Evolutionary conservation across 768 basidiomycete genomes (phyloP), one percentile per base, ranked within the genome.

Genomic region (Lactifluus piperatus): DNA sequence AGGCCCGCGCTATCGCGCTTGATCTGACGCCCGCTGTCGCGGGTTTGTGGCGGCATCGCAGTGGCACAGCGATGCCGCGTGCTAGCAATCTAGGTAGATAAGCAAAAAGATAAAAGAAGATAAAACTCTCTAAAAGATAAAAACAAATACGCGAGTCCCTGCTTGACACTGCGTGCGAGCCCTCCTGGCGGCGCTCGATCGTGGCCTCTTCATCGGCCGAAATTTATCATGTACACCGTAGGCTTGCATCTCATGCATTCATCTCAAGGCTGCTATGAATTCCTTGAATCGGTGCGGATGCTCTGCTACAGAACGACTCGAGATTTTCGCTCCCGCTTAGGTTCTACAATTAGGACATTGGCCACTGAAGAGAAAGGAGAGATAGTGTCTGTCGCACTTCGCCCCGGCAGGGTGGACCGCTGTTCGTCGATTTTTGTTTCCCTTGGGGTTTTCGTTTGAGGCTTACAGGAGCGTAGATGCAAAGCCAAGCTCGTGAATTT

Each of bases 371-470:
- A 97, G 70, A 81, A 82, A n/a, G 62, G 60, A 22, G 74, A 77
- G 34, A 74, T 97, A 37, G 76, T 79, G 8, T 82, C 84, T 3
- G 78, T 94, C 32, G 87, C 94, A 16, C 65, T 97, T 2, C 81
- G 93, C 4, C 94, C 94, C 0, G 94, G 94, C 14, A 85, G 85
- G 72, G 91, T 97, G 27, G 84, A 94, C 92, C 8, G 74, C 72
- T 27, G 92, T 91, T 69, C 64, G 81, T 77, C 37, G 44, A 44
- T 39, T 26, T 57, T 34, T 45, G 34, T 59, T 37, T 29, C 44
- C 46, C 26, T 54, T 44, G n/a, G n/a, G 22, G 36, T 13, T 54
- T n/a, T 29, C 53, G 22, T 50, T 44, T 24, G 37, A 55, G 62
- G 48, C 48, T 45, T 27, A 44, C 54, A 8, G 13, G 36, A 20